These are phyloP conservation scores for Botrytis paeoniae DNA, from an alignment of 2,329 filamentous ascomycete genomes.

Conservation along the genomic window DNA sequence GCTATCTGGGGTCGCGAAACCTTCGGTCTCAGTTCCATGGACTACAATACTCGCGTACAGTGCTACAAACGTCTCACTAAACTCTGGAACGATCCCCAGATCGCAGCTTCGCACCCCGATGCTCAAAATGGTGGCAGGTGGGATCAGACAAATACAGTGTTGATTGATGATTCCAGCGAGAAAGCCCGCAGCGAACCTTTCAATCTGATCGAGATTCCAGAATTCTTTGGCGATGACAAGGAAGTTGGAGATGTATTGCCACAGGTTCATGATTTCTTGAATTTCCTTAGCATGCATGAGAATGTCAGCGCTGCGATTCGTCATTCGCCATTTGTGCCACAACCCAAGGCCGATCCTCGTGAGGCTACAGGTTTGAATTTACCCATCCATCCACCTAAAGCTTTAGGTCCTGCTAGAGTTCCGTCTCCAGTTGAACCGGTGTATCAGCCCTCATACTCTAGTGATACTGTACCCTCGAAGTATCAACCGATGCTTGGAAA, in stretches of 20 bases:
- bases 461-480: slow-evolving; percentile 8
- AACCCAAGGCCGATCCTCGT: slow-evolving; percentile 14
- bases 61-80: slow-evolving; percentile 82
- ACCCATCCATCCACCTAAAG: slow-evolving; percentile 9
- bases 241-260: slow-evolving; percentile 49
- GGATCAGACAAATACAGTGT: slow-evolving; percentile 81
- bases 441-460: background rate
- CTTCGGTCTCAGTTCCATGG: slow-evolving; percentile 60
- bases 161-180: slow-evolving; percentile 80
- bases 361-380: slow-evolving; percentile 8
- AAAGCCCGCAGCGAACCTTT: slow-evolving; percentile 81
- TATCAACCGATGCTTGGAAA: slow-evolving; percentile 5
- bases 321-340: slow-evolving; percentile 46
- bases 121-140: slow-evolving; percentile 49
- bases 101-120: slow-evolving; percentile 47
- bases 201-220: slow-evolving; percentile 78
- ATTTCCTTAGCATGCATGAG: slow-evolving; percentile 49
- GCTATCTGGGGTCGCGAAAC: slow-evolving; percentile 76
- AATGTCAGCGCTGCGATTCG: slow-evolving; percentile 64
- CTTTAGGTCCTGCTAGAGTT: slow-evolving; percentile 3
- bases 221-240: slow-evolving; percentile 56
- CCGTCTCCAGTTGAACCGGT: background rate
- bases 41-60: slow-evolving; percentile 72
- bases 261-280: slow-evolving; percentile 61
- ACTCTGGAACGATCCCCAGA: slow-evolving; percentile 60